Conservation (phyloP, 2,329 filamentous ascomycete genomes). For the Talaromyces sp. region DNA sequence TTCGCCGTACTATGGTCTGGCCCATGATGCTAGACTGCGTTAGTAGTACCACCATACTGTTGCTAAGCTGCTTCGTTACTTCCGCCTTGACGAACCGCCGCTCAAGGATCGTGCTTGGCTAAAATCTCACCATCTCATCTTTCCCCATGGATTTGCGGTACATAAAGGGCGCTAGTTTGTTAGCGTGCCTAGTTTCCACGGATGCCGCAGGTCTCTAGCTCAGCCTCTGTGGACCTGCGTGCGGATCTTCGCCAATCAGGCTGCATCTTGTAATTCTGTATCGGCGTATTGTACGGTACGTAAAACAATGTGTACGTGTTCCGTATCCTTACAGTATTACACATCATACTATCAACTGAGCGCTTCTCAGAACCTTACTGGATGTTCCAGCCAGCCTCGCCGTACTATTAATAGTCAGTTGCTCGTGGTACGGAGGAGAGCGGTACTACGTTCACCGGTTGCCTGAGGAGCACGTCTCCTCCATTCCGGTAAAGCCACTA, state of each 20-base stretch:
- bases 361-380: neutral
- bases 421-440: neutral
- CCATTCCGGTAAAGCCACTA: neutral
- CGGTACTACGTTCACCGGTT: neutral
- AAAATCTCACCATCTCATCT: neutral
- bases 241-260: neutral
- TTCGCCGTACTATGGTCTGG: neutral
- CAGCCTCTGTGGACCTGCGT: constrained; percentile 8
- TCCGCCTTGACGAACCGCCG: constrained; percentile 10
- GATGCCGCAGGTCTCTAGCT: constrained; percentile 18
- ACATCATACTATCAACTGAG: neutral
- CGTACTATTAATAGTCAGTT: neutral
- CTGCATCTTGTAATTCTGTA: neutral
- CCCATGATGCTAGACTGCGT: neutral
- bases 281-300: neutral
- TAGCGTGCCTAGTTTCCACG: constrained; percentile 8
- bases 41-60: neutral
- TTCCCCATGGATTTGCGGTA: constrained; percentile 15
- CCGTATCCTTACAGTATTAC: neutral
- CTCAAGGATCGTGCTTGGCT: constrained; percentile 11
- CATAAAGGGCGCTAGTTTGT: constrained; percentile 12
- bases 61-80: neutral
- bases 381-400: constrained; percentile 2
- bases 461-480: neutral
- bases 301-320: neutral